Conservation (phyloP, 129 eudicot species). For the Helianthus tuberosus region DNA sequence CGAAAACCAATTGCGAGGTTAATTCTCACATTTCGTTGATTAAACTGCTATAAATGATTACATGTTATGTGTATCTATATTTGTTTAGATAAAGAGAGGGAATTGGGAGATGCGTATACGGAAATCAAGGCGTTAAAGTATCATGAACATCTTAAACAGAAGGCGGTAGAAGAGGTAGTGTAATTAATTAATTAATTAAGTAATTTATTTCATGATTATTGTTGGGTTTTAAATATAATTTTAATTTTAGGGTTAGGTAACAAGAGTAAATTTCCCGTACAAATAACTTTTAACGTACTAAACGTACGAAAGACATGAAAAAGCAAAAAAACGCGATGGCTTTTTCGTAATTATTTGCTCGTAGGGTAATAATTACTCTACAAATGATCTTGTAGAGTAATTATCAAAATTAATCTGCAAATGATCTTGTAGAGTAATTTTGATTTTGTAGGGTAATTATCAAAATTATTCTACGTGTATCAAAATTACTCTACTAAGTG, state of each 20-base stretch:
- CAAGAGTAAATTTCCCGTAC: no score
- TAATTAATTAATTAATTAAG: not conserved
- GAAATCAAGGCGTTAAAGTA: conserved; percentile 81
- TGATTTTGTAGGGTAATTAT: no score
- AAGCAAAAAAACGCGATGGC: no score
- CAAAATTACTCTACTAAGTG: no score
- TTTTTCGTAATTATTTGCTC: no score
- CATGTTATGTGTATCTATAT: not conserved
- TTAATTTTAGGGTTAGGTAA: not conserved
- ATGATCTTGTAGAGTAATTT: no score
- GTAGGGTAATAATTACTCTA: no score
- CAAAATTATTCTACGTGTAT: no score
- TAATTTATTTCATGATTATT: not conserved
- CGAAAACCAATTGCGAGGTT: conserved; percentile 79
- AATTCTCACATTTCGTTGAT: not conserved
- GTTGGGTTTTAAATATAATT: not conserved
- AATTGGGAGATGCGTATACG: conserved; percentile 72
- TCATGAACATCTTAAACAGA: conserved; percentile 52
- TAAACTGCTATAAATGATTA: not conserved
- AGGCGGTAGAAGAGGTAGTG: conserved; percentile 81
- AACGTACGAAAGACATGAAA: no score
- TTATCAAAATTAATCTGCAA: no score
- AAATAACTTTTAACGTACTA: no score
- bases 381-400: no score
- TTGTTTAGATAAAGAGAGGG: conserved; percentile 86